These are phyloP conservation scores for Aspergillus ustus DNA, from an alignment of 2,329 filamentous ascomycete genomes.

Conservation along the genomic window DNA sequence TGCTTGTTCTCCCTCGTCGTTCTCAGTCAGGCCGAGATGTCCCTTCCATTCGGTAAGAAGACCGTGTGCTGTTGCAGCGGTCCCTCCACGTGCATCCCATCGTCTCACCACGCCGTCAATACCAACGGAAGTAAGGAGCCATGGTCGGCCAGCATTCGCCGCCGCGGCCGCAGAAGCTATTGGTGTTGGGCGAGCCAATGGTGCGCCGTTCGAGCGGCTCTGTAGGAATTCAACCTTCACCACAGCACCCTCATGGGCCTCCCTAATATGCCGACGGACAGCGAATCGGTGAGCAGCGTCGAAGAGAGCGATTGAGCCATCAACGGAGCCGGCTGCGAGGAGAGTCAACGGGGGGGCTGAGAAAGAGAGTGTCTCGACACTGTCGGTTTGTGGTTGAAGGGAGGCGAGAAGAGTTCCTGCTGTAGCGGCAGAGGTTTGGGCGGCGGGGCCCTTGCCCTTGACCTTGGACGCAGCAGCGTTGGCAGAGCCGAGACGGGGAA, in stretches of 20 bases:
- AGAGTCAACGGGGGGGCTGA: slow-evolving; percentile 64
- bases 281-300: slow-evolving; percentile 86
- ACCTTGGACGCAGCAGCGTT: slow-evolving; percentile 44
- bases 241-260: slow-evolving; percentile 84
- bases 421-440: slow-evolving; percentile 48
- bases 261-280: slow-evolving; percentile 78
- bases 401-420: slow-evolving; percentile 78
- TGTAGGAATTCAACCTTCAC: slow-evolving; percentile 88
- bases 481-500: slow-evolving; percentile 66
- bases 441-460: slow-evolving; percentile 54
- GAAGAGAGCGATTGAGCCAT: slow-evolving; percentile 78
- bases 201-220: slow-evolving; percentile 46
- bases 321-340: slow-evolving; percentile 67
- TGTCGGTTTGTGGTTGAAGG: slow-evolving; percentile 76
- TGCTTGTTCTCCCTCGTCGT: slow-evolving; percentile 71
- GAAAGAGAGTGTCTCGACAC: slow-evolving; percentile 76
- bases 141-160: slow-evolving; percentile 55
- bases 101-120: slow-evolving; percentile 89
- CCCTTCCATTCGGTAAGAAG: slow-evolving; percentile 88
- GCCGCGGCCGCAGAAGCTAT: slow-evolving; percentile 32
- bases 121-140: slow-evolving; percentile 81
- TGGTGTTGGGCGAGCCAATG: slow-evolving; percentile 30
- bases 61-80: slow-evolving; percentile 68
- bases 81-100: slow-evolving; percentile 80
- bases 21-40: slow-evolving; percentile 58